Conservation (phyloP, 148 eudicot genomes). For the Rhododendron kiyosumense region DNA sequence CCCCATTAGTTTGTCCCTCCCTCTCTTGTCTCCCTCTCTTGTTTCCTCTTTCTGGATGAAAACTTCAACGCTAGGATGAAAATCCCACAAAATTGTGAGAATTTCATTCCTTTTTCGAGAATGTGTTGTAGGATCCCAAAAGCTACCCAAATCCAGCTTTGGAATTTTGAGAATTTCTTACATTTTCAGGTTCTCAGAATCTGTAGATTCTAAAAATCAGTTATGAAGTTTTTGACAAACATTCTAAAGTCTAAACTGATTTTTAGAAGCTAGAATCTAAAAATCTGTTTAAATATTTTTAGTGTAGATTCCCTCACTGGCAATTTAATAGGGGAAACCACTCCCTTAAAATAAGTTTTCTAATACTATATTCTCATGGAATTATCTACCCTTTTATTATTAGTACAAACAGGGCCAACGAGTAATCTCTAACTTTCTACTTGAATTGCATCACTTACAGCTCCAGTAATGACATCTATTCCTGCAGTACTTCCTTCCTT, state of each 20-base stretch:
- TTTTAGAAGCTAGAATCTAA: no score
- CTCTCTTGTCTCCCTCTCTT: neutral
- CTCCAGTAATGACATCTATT: slow-evolving; percentile 85
- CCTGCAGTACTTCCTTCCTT: slow-evolving; percentile 75
- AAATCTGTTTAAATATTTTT: no score
- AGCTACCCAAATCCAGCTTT: neutral
- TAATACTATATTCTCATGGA: neutral
- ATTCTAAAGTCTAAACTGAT: no score
- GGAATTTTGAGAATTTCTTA: no score
- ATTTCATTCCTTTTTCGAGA: no score
- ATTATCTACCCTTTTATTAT: neutral
- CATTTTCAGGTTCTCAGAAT: neutral
- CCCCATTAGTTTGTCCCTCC: neutral
- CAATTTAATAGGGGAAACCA: neutral
- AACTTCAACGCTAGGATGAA: neutral
- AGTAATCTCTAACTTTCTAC: neutral
- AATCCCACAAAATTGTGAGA: neutral
- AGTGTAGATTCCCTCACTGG: neutral
- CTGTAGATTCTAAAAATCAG: neutral
- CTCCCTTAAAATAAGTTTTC: neutral
- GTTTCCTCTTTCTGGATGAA: neutral
- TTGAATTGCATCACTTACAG: slow-evolving; percentile 43
- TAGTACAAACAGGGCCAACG: neutral
- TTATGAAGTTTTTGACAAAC: neutral
- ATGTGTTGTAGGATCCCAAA: no score